Conservation (phyloP, 2,329 filamentous ascomycete genomes). For the Cercospora sp. region DNA sequence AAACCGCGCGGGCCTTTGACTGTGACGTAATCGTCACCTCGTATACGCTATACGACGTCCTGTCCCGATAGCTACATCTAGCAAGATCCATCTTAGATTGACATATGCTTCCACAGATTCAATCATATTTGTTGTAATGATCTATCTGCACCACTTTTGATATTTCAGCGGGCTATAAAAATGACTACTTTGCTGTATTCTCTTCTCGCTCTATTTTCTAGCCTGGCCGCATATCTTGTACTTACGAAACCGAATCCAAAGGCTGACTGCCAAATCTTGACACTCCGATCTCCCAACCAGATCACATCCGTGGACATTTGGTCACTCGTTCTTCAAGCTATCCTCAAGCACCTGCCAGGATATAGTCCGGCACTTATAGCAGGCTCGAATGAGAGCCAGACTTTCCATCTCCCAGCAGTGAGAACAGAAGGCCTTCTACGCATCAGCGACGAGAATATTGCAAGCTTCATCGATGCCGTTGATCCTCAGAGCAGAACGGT, state of each 20-base stretch:
- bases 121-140: not conserved
- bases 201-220: not conserved
- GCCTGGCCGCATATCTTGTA: not conserved
- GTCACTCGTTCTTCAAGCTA: conserved; percentile 6
- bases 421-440: conserved; percentile 15
- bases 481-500: not conserved
- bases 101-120: not conserved
- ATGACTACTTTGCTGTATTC: not conserved
- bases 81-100: too few species aligned
- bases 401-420: conserved; percentile 7
- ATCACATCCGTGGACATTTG: conserved; percentile 7
- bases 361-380: conserved; percentile 1
- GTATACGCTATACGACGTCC: too few species aligned
- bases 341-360: conserved; percentile 13
- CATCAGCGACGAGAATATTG: conserved; percentile 3
- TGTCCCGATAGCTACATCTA: too few species aligned
- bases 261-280: not conserved
- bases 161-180: too few species aligned
- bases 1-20: too few species aligned
- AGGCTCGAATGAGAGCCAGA: not conserved
- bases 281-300: conserved; percentile 9
- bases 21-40: too few species aligned
- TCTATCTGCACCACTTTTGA: not conserved
- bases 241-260: not conserved
- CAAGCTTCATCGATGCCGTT: conserved; percentile 6